phyloP scores from a whole-genome alignment of 1,139 yeast genomes.

The Eremothecium coryli region DNA sequence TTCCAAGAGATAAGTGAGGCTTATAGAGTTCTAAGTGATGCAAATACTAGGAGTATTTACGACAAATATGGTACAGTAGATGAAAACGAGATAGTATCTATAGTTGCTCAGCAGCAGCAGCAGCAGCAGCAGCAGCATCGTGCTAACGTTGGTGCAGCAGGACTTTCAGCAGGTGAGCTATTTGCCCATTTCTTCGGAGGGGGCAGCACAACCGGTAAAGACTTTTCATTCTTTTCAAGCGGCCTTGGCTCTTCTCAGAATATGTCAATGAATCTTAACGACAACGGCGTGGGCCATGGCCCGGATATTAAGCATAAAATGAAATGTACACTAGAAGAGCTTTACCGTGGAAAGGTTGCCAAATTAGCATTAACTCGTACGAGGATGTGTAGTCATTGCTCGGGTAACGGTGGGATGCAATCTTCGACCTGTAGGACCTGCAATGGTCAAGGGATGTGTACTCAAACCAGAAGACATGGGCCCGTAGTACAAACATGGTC shows the following conservation, averaged over 20 bases:
- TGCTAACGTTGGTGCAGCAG: slow-evolving; percentile 2
- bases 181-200: slow-evolving; percentile 33
- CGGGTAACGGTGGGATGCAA: slow-evolving; percentile 38
- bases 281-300: slow-evolving; percentile 27
- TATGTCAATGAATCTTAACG: slow-evolving; percentile 1
- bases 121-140: slow-evolving; percentile 12
- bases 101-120: slow-evolving; percentile 20
- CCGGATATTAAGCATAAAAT: slow-evolving; percentile 41
- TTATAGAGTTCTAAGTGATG: slow-evolving; percentile 49
- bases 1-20: slow-evolving; percentile 53
- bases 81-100: slow-evolving; percentile 20
- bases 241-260: slow-evolving; percentile 3
- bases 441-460: slow-evolving; percentile 28
- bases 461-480: slow-evolving; percentile 21
- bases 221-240: slow-evolving; percentile 4
- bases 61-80: slow-evolving; percentile 51
- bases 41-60: slow-evolving; percentile 44
- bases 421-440: slow-evolving; percentile 33
- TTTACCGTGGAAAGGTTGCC: slow-evolving; percentile 40
- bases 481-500: slow-evolving; percentile 26
- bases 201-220: slow-evolving; percentile 10
- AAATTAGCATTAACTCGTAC: slow-evolving; percentile 40
- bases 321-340: slow-evolving; percentile 38
- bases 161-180: slow-evolving; percentile 31
- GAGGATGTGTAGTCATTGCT: slow-evolving; percentile 36